Conservation (phyloP, 441 rosid species). For the Eruca vesicaria region DNA sequence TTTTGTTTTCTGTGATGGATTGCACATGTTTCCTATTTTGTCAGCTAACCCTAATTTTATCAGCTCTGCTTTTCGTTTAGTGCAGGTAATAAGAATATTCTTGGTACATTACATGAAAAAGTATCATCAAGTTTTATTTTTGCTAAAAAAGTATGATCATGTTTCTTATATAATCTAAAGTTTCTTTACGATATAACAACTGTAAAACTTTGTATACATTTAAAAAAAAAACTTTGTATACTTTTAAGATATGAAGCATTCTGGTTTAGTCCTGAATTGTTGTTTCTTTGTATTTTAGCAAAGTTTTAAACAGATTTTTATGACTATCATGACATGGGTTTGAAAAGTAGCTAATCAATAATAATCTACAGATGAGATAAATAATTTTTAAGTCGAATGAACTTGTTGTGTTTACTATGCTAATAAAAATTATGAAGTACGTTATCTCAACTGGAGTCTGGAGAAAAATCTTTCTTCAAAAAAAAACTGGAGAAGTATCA, state of each 20-base stretch:
- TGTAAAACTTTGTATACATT: no score
- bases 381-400: background rate
- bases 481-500: no score
- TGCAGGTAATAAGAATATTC: constrained; percentile 15
- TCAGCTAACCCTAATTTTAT: background rate
- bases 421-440: background rate
- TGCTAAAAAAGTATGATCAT: background rate
- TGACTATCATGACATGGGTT: background rate
- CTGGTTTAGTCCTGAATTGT: background rate
- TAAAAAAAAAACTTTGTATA: no score
- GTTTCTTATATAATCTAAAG: background rate
- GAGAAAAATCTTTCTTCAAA: no score
- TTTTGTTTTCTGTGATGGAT: constrained; percentile 19
- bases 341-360: background rate
- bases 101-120: constrained; percentile 2
- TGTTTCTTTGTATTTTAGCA: background rate
- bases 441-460: background rate
- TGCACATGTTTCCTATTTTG: constrained; percentile 29
- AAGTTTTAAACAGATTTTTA: background rate
- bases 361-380: background rate
- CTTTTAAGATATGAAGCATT: background rate
- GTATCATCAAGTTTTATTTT: background rate
- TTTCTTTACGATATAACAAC: background rate
- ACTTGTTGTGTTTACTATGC: background rate
- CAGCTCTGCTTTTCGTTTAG: background rate